These are phyloP conservation scores for Emergomyces pasteurianus DNA, from an alignment of 2,329 filamentous ascomycete genomes.

Conservation along the genomic window DNA sequence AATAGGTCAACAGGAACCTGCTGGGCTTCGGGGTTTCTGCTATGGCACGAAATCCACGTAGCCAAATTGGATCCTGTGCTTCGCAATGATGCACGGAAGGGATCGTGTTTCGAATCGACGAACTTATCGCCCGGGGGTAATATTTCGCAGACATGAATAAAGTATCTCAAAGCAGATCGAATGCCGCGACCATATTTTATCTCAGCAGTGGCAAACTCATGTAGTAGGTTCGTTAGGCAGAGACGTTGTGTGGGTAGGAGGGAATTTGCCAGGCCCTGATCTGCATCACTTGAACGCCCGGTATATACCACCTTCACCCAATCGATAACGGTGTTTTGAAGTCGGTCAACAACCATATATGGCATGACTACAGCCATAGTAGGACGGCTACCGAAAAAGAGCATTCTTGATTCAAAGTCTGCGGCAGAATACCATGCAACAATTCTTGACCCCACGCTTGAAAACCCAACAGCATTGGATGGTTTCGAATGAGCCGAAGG, in stretches of 20 bases:
- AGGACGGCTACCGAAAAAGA: constrained; percentile 20
- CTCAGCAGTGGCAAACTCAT: constrained; percentile 22
- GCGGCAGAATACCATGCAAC: constrained; percentile 32
- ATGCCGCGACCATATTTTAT: constrained; percentile 21
- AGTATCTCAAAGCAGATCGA: constrained; percentile 20
- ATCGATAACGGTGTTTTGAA: constrained; percentile 21
- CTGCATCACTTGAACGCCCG: constrained; percentile 13
- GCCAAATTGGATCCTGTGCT: constrained; percentile 16
- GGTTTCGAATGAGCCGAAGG: constrained; percentile 12
- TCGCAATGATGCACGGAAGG: constrained; percentile 9
- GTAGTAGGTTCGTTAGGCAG: constrained; percentile 14
- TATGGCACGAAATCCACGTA: constrained; percentile 14
- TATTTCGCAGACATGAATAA: constrained; percentile 15
- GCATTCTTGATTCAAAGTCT: constrained; percentile 17
- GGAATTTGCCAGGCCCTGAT: constrained; percentile 7
- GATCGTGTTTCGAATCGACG: neutral
- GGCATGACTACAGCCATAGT: constrained; percentile 21
- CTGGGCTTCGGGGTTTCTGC: constrained; percentile 12
- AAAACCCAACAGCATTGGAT: constrained; percentile 21
- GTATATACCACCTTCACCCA: constrained; percentile 25
- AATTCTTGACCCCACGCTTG: constrained; percentile 23
- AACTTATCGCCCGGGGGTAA: constrained; percentile 3
- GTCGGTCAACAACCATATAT: constrained; percentile 29
- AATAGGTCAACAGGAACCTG: constrained; percentile 20
- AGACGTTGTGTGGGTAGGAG: neutral